A percentile compares a stretch with the other conserved stretches of the same genome.
Conservation (phyloP, 768 basidiomycete genomes). For the Macrolepiota dolichaula region DNA sequence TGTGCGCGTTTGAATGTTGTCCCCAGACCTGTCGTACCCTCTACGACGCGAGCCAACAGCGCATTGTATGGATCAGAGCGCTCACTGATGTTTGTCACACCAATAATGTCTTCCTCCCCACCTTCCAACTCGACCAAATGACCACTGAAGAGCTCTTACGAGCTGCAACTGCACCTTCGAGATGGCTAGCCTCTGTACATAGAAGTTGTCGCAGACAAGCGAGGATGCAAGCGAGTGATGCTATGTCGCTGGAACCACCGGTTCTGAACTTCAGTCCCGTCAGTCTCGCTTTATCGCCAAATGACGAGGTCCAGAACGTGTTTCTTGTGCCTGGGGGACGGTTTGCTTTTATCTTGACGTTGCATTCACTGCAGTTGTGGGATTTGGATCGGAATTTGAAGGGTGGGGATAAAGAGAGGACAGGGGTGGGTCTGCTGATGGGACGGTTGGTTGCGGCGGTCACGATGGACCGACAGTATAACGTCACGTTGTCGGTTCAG, state of each 20-base stretch:
- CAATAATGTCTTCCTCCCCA: slow-evolving; percentile 16
- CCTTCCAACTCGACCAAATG: slow-evolving; percentile 18
- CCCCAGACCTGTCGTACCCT: slow-evolving; percentile 16
- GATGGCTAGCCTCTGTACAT: slow-evolving; percentile 9
- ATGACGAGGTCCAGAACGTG: neutral
- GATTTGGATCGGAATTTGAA: neutral
- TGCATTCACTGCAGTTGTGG: neutral
- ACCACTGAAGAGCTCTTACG: slow-evolving; percentile 13
- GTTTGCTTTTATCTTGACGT: slow-evolving; percentile 8
- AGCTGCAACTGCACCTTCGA: slow-evolving; percentile 13
- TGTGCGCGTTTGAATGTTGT: neutral
- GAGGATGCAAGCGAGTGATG: neutral
- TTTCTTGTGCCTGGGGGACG: slow-evolving; percentile 16
- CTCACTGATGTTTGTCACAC: slow-evolving; percentile 14
- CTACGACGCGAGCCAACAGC: slow-evolving; percentile 9
- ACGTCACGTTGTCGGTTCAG: neutral
- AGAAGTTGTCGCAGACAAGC: neutral
- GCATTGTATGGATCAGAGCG: slow-evolving; percentile 18
- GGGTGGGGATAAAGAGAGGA: neutral
- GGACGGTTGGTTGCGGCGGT: neutral
- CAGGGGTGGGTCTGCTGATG: neutral
- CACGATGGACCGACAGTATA: neutral
- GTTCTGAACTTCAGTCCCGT: neutral
- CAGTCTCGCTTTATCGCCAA: neutral
- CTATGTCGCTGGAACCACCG: neutral